Base-by-base conservation (phyloP, 495 filamentous ascomycete species). In the Trichoderma orchidacearum region DNA sequence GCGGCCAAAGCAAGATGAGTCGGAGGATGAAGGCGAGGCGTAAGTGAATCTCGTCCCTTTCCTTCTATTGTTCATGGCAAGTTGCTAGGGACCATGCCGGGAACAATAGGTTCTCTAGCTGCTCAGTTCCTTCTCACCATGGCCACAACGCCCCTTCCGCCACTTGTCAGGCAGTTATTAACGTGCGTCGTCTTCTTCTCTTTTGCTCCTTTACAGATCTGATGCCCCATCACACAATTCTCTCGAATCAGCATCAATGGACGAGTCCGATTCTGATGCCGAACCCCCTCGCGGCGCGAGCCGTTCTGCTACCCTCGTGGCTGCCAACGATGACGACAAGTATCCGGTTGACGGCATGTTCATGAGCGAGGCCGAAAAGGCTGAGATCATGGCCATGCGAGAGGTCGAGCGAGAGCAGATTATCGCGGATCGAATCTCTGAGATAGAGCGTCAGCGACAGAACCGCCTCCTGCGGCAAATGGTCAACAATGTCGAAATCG, bases 311-410 rank as follows among this genome's bases (percentile, higher is more conserved):
- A 79, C 82, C 53, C 74, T 79, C 12, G 77, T 25, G 18, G 58
- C 78, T 69, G 75, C 75, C 30, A 80, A 83, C 54, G 75, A 80
- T 11, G 77, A 84, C 54, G 83, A 80, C 23, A 82, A 87, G 30
- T 97, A 90, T 63, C 90, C 93, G 0, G 76, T 96, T 59, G 94
- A 97, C 41, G 90, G 90, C 52, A 84, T 90, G 29, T 97, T 90
- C 72, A 79, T 81, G 58, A 86, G 85, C 53, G 76, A 81, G 15
- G 77, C 82, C 31, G 93, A 99, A 64, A 94, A 88, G 67, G 77
- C 77, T 18, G 77, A 85, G 28, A 92, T 99, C 55, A 83, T 90
- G 77, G 82, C 80, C 29, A 85, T 96, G 80, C 84, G 90, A 2
- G 90, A 96, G 65, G 82, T 96, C 27, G 81, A 90, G 63, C 87